Percentiles rank a stretch among this genome's conserved stretches.
Conservation (phyloP, 768 basidiomycete species). For the Sporobolomyces pararoseus region DNA sequence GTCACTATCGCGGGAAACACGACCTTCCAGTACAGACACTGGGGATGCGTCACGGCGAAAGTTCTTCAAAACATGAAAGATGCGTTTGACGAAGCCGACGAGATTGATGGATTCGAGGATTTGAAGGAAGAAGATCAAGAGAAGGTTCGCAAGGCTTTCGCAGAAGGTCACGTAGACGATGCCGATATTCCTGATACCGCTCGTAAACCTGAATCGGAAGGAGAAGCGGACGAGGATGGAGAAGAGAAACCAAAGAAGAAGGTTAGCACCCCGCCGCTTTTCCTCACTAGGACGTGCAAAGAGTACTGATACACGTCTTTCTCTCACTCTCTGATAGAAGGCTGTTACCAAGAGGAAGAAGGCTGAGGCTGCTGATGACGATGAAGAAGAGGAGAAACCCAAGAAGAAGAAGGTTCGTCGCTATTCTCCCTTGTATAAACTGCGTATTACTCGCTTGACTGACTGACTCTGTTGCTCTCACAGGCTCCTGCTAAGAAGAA, state of each 20-base stretch:
- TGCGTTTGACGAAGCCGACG: constrained; percentile 57
- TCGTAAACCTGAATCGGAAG: constrained; percentile 31
- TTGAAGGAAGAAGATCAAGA: constrained; percentile 66
- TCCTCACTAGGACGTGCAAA: no score
- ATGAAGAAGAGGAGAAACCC: constrained; percentile 26
- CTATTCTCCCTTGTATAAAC: background rate
- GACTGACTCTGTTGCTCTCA: background rate
- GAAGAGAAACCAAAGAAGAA: constrained; percentile 21
- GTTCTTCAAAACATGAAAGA: constrained; percentile 52
- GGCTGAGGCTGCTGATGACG: constrained; percentile 7
- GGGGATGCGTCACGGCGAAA: constrained; percentile 56
- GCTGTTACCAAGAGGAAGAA: constrained; percentile 13
- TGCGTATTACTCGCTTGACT: background rate
- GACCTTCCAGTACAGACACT: constrained; percentile 68
- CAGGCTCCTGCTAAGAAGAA: constrained; percentile 18
- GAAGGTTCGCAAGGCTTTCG: constrained; percentile 67
- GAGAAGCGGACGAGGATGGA: constrained; percentile 4
- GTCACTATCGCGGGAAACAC: constrained; percentile 29
- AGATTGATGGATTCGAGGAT: constrained; percentile 81
- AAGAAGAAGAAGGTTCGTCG: constrained; percentile 20
- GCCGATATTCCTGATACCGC: constrained; percentile 61
- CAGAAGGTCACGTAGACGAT: constrained; percentile 68
- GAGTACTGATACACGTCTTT: no score
- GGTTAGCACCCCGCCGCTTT: no score
- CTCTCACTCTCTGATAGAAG: background rate